A percentile compares a stretch with the other conserved stretches of the same genome.
Conservation (phyloP, 2,329 filamentous ascomycete species). For the Verticillium albo-atrum region DNA sequence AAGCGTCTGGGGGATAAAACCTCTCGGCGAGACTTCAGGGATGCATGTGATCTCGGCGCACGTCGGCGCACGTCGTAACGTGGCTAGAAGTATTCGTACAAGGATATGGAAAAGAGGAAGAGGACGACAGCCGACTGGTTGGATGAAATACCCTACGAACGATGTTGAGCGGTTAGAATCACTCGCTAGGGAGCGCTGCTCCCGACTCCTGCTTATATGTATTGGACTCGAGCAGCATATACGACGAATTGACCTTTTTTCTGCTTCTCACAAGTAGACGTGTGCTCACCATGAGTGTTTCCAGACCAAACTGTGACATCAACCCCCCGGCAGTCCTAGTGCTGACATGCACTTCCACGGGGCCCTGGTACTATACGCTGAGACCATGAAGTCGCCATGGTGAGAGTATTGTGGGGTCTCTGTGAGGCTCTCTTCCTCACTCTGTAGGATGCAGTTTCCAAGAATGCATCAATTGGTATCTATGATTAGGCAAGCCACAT, state of each 20-base stretch:
- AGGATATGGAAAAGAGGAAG: background rate
- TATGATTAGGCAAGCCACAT: too few relatives aligned
- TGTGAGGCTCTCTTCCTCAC: too few relatives aligned
- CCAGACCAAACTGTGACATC: background rate
- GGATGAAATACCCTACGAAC: background rate
- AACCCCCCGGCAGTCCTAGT: background rate
- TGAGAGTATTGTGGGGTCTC: too few relatives aligned
- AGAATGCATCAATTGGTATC: too few relatives aligned
- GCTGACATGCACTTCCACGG: too few relatives aligned
- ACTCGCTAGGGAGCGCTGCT: background rate
- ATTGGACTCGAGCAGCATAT: background rate
- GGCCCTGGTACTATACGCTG: too few relatives aligned
- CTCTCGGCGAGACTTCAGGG: background rate
- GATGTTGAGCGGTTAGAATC: background rate
- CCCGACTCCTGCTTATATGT: background rate
- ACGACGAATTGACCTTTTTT: background rate
- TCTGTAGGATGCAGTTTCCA: too few relatives aligned
- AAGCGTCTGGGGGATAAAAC: background rate
- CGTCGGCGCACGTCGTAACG: background rate
- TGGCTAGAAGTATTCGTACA: background rate
- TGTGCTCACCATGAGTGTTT: background rate
- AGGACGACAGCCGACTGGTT: background rate
- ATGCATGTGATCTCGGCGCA: background rate
- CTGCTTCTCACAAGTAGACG: background rate
- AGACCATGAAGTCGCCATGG: too few relatives aligned